A percentile compares a stretch with the other conserved stretches of the same genome.
Conservation (phyloP, 129 eudicot genomes). For the Helianthus tuberosus region DNA sequence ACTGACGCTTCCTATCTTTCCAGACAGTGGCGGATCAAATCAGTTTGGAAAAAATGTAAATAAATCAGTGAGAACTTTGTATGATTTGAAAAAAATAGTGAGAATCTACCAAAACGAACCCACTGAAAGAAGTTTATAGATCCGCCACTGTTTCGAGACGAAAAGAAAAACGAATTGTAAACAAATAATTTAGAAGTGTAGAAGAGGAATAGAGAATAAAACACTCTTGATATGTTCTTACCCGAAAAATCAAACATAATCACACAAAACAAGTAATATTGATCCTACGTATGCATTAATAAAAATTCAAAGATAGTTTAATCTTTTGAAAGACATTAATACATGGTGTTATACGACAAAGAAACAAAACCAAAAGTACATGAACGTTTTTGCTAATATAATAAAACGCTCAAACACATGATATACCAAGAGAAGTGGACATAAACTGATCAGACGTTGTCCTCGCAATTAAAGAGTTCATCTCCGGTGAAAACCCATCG, state of each 20-base stretch:
- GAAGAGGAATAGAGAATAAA: too few species aligned
- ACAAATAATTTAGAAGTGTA: too few species aligned
- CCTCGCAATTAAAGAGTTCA: constrained; percentile 57
- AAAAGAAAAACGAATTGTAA: too few species aligned
- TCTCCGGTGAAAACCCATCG: constrained; percentile 58
- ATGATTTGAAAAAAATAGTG: too few species aligned
- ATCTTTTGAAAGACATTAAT: constrained; percentile 2
- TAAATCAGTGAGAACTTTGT: too few species aligned
- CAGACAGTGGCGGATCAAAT: too few species aligned
- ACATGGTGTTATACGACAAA: background rate
- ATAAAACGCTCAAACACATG: constrained; percentile 47
- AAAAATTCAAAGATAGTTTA: constrained; percentile 4
- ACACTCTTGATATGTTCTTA: background rate
- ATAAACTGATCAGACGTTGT: constrained; percentile 67
- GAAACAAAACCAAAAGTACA: background rate
- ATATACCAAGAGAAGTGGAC: constrained; percentile 56
- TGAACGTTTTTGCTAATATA: background rate
- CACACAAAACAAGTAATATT: background rate
- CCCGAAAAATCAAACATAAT: background rate
- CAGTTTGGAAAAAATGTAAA: too few species aligned
- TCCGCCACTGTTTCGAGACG: too few species aligned
- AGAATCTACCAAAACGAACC: too few species aligned
- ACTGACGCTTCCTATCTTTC: too few species aligned
- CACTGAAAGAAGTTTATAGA: too few species aligned
- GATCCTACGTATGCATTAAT: background rate